Evolutionary conservation across 495 filamentous ascomycete species (phyloP), one percentile per base, ranked within the genome.

Genomic region (Talaromyces nanjingensis): DNA sequence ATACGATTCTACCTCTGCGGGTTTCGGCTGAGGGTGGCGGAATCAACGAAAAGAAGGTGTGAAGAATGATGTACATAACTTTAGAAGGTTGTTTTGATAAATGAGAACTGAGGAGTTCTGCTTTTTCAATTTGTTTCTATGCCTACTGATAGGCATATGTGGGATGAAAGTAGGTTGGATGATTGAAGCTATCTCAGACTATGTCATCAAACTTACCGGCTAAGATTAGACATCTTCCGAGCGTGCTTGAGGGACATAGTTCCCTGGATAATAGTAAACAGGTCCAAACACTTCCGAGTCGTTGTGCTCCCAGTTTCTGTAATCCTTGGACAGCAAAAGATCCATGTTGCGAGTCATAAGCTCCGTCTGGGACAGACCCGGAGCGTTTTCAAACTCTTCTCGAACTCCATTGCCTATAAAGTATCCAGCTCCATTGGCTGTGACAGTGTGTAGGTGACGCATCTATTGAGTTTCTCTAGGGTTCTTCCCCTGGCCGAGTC

Each of bases 51-150:
- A 9, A 20, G 45, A 20, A 6, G n/a, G n/a, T 9, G 45, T 9
- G n/a, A 14, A 49, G 45, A 49, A 18, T 20, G 45, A 49, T 49
- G 45, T 49, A 49, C 45, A 49, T 49, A 49, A 49, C 0, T 18
- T 49, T 49, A 49, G n/a, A 49, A 45, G 45, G 45, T 49, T 49
- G 45, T 49, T 49, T 49, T 49, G 45, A 49, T 49, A 49, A 20
- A 49, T 49, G n/a, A 49, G 45, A 49, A 49, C 11, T 49, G 45
- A 45, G 39, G 14, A 9, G 16, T 49, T 49, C 45, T 49, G 45
- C 45, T 5, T 49, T 47, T 20, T 9, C 5, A 20, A 8, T 49
- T 20, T 20, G 6, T 9, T 49, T 49, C 1, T 6, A 20, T 49
- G 20, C 20, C 45, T 20, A 20, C 45, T 18, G 5, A 31, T 31